Evolutionary conservation across 2,329 filamentous ascomycete species (phyloP).

Genomic region (Dactylellina haptotyla): DNA sequence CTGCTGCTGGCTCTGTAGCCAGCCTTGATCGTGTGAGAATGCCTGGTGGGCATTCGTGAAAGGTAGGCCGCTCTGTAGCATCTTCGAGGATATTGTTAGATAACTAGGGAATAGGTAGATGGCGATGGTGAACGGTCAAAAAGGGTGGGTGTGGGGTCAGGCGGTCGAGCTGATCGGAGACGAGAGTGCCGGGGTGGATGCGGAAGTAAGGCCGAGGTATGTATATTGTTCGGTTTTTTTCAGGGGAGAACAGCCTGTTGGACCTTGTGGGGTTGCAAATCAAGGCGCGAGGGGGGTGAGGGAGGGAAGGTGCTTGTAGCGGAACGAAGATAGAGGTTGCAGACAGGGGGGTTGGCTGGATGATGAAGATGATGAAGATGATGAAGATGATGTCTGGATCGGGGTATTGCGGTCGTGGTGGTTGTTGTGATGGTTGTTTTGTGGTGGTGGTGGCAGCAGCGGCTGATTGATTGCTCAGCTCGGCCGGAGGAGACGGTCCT

Average conservation of each 20-base stretch:
- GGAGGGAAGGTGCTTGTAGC: no score
- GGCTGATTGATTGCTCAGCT: not conserved
- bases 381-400: no score
- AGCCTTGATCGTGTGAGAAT: conserved; percentile 57
- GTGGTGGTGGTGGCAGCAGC: not conserved
- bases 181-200: not conserved
- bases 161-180: not conserved
- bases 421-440: no score
- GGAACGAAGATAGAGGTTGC: no score
- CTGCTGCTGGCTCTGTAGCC: conserved; percentile 55
- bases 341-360: no score
- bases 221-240: no score
- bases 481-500: not conserved
- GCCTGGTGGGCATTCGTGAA: conserved; percentile 55
- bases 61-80: conserved; percentile 52
- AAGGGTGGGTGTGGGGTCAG: not conserved
- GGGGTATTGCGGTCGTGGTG: no score
- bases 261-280: no score
- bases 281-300: no score
- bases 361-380: no score
- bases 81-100: conserved; percentile 25
- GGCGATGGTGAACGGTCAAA: not conserved
- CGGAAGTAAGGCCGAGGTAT: no score
- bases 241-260: no score
- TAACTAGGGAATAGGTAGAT: conserved; percentile 6